These are phyloP conservation scores for Floccularia luteovirens DNA, from an alignment of 768 basidiomycete genomes.

Conservation along the genomic window DNA sequence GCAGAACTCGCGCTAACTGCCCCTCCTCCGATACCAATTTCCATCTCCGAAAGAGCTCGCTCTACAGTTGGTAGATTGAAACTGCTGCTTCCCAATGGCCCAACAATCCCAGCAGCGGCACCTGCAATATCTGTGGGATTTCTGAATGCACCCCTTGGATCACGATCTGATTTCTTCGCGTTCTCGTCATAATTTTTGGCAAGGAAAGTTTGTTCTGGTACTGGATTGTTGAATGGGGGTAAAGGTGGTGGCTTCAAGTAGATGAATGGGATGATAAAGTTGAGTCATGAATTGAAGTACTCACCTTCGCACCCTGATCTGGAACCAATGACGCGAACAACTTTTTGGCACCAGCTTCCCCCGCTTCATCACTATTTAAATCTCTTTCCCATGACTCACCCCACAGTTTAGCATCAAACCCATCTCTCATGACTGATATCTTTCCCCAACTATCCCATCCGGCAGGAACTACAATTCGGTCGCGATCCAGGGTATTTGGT, in stretches of 20 bases:
- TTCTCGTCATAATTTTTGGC: conserved; percentile 89
- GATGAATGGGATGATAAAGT: conserved; percentile 1
- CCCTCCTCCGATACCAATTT: conserved; percentile 36
- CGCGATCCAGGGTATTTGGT: conserved; percentile 90
- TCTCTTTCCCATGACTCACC: conserved; percentile 78
- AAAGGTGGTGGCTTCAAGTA: conserved; percentile 47
- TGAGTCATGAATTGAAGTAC: conserved; percentile 10
- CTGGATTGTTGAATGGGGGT: conserved; percentile 74
- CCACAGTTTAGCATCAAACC: conserved; percentile 79
- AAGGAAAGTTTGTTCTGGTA: conserved; percentile 87
- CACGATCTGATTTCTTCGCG: conserved; percentile 81
- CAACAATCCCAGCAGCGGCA: conserved; percentile 73
- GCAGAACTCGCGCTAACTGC: conserved; percentile 16
- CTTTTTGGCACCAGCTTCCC: conserved; percentile 56
- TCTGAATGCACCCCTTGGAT: conserved; percentile 84
- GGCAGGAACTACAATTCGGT: conserved; percentile 84
- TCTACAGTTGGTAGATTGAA: conserved; percentile 86
- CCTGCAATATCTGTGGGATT: conserved; percentile 58
- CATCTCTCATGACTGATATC: conserved; percentile 83
- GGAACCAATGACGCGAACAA: conserved; percentile 69
- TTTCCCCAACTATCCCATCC: conserved; percentile 99
- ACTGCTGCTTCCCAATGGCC: conserved; percentile 84
- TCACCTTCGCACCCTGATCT: conserved; percentile 68
- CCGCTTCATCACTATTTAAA: conserved; percentile 39
- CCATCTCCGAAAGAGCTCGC: conserved; percentile 84